phyloP scores from a whole-genome alignment of 179 eudicot species.

The Heliamphora pulchella region DNA sequence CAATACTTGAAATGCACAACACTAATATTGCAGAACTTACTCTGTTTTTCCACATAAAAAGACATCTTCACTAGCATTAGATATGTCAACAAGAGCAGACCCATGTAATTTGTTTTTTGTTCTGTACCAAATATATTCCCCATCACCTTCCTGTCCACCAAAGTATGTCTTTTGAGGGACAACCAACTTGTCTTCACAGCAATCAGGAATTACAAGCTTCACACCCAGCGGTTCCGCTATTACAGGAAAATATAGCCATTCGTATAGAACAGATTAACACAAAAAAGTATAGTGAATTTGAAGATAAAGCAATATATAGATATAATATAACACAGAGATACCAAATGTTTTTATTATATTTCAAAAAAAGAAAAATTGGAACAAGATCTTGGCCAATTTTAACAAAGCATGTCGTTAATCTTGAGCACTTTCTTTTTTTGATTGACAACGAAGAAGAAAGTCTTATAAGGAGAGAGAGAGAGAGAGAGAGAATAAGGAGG shows the following conservation, averaged over 20 bases:
- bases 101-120: slow-evolving; percentile 44
- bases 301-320: background rate
- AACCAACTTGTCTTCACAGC: slow-evolving; percentile 62
- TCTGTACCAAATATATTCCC: slow-evolving; percentile 78
- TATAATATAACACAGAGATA: background rate
- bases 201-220: slow-evolving; percentile 62
- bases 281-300: background rate
- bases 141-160: slow-evolving; percentile 84
- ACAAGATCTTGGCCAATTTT: background rate
- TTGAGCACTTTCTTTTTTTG: background rate
- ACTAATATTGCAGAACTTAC: slow-evolving; percentile 40
- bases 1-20: background rate
- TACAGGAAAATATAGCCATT: background rate
- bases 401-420: background rate
- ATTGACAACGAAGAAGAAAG: too few relatives aligned
- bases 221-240: slow-evolving; percentile 83
- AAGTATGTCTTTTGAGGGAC: slow-evolving; percentile 66
- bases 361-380: background rate
- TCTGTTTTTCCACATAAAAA: slow-evolving; percentile 46
- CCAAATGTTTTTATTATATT: background rate
- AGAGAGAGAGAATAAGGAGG: too few relatives aligned
- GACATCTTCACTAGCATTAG: slow-evolving; percentile 38
- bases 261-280: background rate
- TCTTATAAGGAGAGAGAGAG: too few relatives aligned
- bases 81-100: slow-evolving; percentile 41